phyloP scores from a whole-genome alignment of 306 rosid genomes.

The Cicer pinnatifidum region DNA sequence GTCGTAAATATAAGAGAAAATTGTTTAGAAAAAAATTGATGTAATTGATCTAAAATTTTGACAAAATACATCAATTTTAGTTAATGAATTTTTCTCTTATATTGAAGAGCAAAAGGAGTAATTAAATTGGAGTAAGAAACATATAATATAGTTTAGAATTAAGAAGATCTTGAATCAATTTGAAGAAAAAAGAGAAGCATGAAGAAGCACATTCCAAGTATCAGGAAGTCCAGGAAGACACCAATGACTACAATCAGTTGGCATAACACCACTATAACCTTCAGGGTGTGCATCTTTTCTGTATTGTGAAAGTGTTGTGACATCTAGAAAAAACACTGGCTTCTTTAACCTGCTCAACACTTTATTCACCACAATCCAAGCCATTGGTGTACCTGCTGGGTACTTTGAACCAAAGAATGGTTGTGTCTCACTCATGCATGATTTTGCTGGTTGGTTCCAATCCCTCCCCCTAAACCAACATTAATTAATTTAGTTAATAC shows the following conservation, averaged over 20 bases:
- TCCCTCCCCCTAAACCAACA: slow-evolving; percentile 72
- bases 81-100: no score
- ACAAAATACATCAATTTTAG: no score
- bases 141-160: no score
- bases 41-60: no score
- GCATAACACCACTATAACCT: slow-evolving; percentile 61
- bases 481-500: neutral
- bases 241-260: slow-evolving; percentile 94
- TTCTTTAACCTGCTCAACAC: slow-evolving; percentile 72
- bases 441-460: slow-evolving; percentile 77
- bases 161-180: neutral
- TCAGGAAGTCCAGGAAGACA: slow-evolving; percentile 97
- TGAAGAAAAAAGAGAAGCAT: slow-evolving; percentile 75
- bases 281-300: slow-evolving; percentile 93
- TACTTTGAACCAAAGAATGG: slow-evolving; percentile 74
- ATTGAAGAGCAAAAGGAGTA: no score
- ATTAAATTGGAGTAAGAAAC: no score
- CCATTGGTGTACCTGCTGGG: slow-evolving; percentile 86
- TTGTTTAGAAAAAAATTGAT: no score
- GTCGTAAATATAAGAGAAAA: no score
- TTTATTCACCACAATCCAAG: slow-evolving; percentile 88
- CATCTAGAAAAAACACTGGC: slow-evolving; percentile 80
- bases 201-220: slow-evolving; percentile 88
- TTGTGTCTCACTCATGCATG: slow-evolving; percentile 70
- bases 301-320: slow-evolving; percentile 73